Base-by-base conservation (phyloP, 2,329 filamentous ascomycete species). In the Bipolaris oryzae region DNA sequence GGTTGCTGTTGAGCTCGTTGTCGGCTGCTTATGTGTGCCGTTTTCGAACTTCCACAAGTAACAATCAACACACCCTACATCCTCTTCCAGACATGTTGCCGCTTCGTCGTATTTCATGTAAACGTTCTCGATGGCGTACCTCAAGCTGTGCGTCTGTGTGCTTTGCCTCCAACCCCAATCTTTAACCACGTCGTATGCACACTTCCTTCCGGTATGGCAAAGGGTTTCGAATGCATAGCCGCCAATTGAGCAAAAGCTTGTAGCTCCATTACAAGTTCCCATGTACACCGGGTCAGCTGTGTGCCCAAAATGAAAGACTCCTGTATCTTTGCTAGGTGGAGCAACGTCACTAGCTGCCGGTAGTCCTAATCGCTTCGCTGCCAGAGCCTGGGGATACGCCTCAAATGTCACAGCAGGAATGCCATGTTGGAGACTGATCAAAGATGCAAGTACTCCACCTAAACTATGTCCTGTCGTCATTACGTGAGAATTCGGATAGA, bases 1-100 rank as follows among this genome's bases (percentile, higher is more conserved):
- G 16, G 66, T 67, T n/a, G 65, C 48, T 34, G 69, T 64, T 5
- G 64, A 65, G 15, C 66, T 69, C 7, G 66, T 70, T 5, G 58
- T 58, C 1, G 67, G 57, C 31, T 67, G 67, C 7, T 70, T 71
- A 23, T 73, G 66, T 3, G 72, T 75, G 13, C 73, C 72, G 21
- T 74, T 71, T 45, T 74, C 71, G 23, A 70, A 74, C 37, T 75
- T 75, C 73, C 73, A 75, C 15, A 74, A 41, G 50, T 67, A 73
- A 46, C 73, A 75, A 50, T 75, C 73, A 3, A 74, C 70, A 23
- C 73, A 75, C 16, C 67, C 63, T 15, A 74, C 67, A 25, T 72
- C 73, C 45, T 74, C 73, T 16, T 73, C 70, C 21, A 64, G 61
- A 52, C 73, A 75, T n/a, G 61, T 63, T 37, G 73, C 71, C 23